These are phyloP conservation scores for Russula sp. DNA, from an alignment of 768 basidiomycete species.

Conservation along the genomic window DNA sequence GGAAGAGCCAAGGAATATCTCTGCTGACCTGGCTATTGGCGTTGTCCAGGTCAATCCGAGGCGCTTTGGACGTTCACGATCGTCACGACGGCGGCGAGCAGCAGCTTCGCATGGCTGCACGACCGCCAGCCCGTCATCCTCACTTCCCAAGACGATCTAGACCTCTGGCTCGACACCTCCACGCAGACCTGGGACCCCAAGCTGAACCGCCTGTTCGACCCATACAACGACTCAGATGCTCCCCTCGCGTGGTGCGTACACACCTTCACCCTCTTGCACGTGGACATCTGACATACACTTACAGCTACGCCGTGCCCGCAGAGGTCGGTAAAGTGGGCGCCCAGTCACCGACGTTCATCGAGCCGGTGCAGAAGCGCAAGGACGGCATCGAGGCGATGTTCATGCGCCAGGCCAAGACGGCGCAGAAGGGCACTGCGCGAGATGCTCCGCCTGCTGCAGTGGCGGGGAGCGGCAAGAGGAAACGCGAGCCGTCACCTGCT, in stretches of 20 bases:
- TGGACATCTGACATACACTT: background rate
- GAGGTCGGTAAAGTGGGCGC: slow-evolving; percentile 89
- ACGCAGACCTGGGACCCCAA: slow-evolving; percentile 55
- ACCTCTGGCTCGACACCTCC: slow-evolving; percentile 75
- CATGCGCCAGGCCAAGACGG: slow-evolving; percentile 44
- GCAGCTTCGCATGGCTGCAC: slow-evolving; percentile 78
- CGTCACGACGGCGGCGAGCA: slow-evolving; percentile 72
- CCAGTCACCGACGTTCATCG: slow-evolving; percentile 75
- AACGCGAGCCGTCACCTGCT: background rate
- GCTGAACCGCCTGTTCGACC: slow-evolving; percentile 52
- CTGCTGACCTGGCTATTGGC: background rate
- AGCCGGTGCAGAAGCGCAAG: slow-evolving; percentile 69
- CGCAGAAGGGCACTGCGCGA: background rate
- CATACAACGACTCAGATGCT: slow-evolving; percentile 42
- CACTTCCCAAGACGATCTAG: slow-evolving; percentile 48
- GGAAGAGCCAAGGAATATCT: no score
- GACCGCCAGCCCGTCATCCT: slow-evolving; percentile 86
- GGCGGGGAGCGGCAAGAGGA: slow-evolving; percentile 2
- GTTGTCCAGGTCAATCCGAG: slow-evolving; percentile 39
- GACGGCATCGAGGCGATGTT: slow-evolving; percentile 87
- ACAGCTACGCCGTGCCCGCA: slow-evolving; percentile 78
- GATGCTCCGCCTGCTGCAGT: background rate
- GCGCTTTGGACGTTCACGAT: slow-evolving; percentile 81
- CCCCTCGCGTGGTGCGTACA: slow-evolving; percentile 57
- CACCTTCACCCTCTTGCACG: background rate